Evolutionary conservation across 495 filamentous ascomycete species (phyloP), one percentile per base, ranked within the genome.

Genomic region (Aspergillus indologenus): DNA sequence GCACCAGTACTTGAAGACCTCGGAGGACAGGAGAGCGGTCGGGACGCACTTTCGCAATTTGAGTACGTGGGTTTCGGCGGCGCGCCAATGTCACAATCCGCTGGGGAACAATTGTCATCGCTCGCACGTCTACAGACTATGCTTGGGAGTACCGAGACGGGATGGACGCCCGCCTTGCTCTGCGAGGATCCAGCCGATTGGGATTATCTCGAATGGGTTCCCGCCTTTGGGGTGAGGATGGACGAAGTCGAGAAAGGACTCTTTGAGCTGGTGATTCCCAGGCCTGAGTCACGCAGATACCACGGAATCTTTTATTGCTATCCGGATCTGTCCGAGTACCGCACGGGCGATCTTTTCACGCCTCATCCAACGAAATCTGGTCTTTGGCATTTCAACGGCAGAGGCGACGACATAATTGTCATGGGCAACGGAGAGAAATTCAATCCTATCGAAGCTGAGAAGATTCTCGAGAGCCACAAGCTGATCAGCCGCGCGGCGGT

Each of bases 311-410:
- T 62, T 26, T 54, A 62, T 24, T 49, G 43, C 15, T 64, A 40
- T 48, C 84, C 83, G 6, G 68, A 85, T 18, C 19, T 72, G 3
- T 61, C 75, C 1, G 75, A 81, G 57, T 87, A 79, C 59, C 71
- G 69, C 14, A 87, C 82, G 21, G 77, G 79, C 34, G 85, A 88
- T 69, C 66, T 88, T 17, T 88, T 75, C 64, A 70, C 66, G 29
- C 73, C 64, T 12, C 74, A 77, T 49, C 69, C 76, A 2, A 61
- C 60, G 9, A 66, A 68, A 14, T 50, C 63, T 0, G 40, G 59
- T 19, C 55, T 70, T 0, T 79, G 75, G 75, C 63, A 55, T 9
- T 78, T 63, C 43, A 20, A 60, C 11, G 75, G 71, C 2, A 65
- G 76, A 0, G 46, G 51, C 14, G 75, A 79, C 42, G 79, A 81